A percentile compares a stretch with the other conserved stretches of the same genome.
Conservation (phyloP, 1,284 basidiomycete species). For the Ustilago shanxiensis region DNA sequence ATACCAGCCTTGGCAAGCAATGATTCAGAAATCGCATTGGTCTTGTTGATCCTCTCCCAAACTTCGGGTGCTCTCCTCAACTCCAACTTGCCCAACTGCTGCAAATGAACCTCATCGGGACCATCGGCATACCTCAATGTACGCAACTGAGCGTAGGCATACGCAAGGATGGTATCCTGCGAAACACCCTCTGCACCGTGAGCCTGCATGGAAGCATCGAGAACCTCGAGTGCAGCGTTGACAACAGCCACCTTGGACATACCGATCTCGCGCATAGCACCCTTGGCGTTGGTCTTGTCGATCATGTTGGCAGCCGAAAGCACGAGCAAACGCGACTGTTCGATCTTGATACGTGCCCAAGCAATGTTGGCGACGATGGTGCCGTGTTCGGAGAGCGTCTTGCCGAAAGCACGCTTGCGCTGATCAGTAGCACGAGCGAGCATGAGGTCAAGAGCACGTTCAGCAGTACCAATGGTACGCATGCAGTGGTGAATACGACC, state of each 20-base stretch:
- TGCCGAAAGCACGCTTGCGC: slow-evolving; percentile 90
- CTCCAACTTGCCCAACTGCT: slow-evolving; percentile 90
- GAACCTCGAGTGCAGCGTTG: slow-evolving; percentile 84
- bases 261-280: slow-evolving; percentile 95
- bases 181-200: slow-evolving; percentile 92
- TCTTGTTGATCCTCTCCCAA: slow-evolving; percentile 54
- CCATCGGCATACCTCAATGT: slow-evolving; percentile 73
- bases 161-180: slow-evolving; percentile 87
- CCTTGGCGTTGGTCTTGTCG: slow-evolving; percentile 89
- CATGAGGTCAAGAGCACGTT: slow-evolving; percentile 86
- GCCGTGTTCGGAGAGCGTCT: slow-evolving; percentile 91
- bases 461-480: slow-evolving; percentile 91
- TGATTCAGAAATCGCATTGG: slow-evolving; percentile 32
- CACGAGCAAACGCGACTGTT: slow-evolving; percentile 86
- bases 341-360: slow-evolving; percentile 90
- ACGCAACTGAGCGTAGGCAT: slow-evolving; percentile 82
- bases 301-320: slow-evolving; percentile 95
- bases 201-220: slow-evolving; percentile 92
- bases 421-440: slow-evolving; percentile 92
- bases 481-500: slow-evolving; percentile 95
- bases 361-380: slow-evolving; percentile 92
- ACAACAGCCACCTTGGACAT: slow-evolving; percentile 93
- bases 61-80: slow-evolving; percentile 56
- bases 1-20: slow-evolving; percentile 53
- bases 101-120: slow-evolving; percentile 82